Evolutionary conservation across 192 early-diverging fungal genomes (phyloP).

Genomic region (Coemansia javaensis): DNA sequence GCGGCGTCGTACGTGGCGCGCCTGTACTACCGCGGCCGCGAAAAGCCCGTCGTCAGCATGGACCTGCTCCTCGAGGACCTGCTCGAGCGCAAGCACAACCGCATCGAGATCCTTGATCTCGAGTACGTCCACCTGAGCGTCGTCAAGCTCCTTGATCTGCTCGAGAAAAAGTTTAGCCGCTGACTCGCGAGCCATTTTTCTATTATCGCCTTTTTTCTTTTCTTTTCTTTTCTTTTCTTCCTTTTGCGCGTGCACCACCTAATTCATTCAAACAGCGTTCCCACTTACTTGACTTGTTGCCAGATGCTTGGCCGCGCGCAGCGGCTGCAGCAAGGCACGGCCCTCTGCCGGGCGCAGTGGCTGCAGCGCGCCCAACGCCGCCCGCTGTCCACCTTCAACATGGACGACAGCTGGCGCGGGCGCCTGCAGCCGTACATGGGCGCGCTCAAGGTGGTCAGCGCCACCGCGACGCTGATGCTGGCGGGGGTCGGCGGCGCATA

Average conservation of each 20-base stretch:
- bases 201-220: too few relatives aligned
- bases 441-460: conserved; percentile 19
- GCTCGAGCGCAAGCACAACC: conserved; percentile 85
- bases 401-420: conserved; percentile 26
- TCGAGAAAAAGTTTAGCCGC: conserved; percentile 73
- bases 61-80: conserved; percentile 85
- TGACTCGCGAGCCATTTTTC: too few relatives aligned
- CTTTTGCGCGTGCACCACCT: too few relatives aligned
- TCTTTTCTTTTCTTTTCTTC: too few relatives aligned
- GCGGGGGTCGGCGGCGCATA: conserved; percentile 20
- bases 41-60: conserved; percentile 92
- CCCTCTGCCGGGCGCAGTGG: too few relatives aligned
- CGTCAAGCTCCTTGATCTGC: conserved; percentile 66
- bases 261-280: too few relatives aligned
- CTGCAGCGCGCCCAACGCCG: too few relatives aligned
- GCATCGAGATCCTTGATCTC: conserved; percentile 78
- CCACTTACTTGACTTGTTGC: too few relatives aligned
- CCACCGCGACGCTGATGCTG: conserved; percentile 11
- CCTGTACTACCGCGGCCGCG: conserved; percentile 85
- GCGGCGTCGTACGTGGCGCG: conserved; percentile 88
- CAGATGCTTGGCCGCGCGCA: too few relatives aligned
- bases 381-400: conserved; percentile 34
- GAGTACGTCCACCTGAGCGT: conserved; percentile 92
- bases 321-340: too few relatives aligned
- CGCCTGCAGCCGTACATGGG: conserved; percentile 30